Evolutionary conservation across 2,329 filamentous ascomycete genomes (phyloP).

Genomic region (Xylariales sp.): DNA sequence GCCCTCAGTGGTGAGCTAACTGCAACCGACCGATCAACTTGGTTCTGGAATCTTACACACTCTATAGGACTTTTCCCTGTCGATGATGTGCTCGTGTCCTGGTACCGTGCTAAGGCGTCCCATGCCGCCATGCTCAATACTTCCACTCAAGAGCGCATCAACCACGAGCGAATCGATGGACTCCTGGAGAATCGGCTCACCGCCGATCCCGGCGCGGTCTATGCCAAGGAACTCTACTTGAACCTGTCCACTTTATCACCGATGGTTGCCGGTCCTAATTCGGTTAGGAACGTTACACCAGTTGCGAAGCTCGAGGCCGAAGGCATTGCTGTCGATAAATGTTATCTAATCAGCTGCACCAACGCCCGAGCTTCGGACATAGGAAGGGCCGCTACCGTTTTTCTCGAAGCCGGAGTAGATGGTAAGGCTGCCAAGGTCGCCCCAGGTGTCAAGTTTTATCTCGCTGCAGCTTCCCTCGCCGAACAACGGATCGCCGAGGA

Average conservation of each 20-base stretch:
- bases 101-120: conserved; percentile 83
- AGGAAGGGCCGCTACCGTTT: conserved; percentile 83
- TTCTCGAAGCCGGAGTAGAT: conserved; percentile 78
- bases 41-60: too few relatives aligned
- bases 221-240: conserved; percentile 84
- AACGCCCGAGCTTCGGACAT: conserved; percentile 65
- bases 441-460: conserved; percentile 83
- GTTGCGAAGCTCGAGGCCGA: too few relatives aligned
- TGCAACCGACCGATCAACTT: too few relatives aligned
- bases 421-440: conserved; percentile 71
- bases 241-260: conserved; percentile 73
- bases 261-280: too few relatives aligned
- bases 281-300: too few relatives aligned
- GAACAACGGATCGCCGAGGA: conserved; percentile 83
- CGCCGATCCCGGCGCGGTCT: conserved; percentile 83
- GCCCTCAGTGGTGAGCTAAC: too few relatives aligned
- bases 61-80: conserved; percentile 78
- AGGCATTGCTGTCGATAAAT: too few relatives aligned
- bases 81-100: conserved; percentile 75
- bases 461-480: conserved; percentile 82
- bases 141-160: conserved; percentile 69
- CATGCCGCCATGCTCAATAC: conserved; percentile 71
- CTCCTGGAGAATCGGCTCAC: conserved; percentile 73
- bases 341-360: too few relatives aligned
- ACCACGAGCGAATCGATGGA: conserved; percentile 77